A percentile compares a stretch with the other conserved stretches of the same genome.
Conservation (phyloP, 2,329 filamentous ascomycete genomes). For the Fusarium vanettenii region DNA sequence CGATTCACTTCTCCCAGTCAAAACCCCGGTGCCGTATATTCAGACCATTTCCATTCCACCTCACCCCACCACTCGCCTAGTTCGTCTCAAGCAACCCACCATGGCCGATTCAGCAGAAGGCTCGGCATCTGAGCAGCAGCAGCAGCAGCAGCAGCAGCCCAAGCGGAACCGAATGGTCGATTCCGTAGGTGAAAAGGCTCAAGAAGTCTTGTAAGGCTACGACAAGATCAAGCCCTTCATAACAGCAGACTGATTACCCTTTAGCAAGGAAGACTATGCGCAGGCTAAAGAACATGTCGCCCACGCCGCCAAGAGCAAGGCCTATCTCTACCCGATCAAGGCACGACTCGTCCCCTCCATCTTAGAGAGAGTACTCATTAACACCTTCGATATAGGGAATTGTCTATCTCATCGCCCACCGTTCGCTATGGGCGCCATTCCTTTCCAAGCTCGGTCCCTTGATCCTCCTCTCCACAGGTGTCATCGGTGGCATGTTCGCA, state of each 20-base stretch:
- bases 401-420: slow-evolving; percentile 68
- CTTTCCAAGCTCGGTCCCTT: slow-evolving; percentile 68
- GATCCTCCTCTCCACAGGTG: slow-evolving; percentile 75
- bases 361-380: not conserved
- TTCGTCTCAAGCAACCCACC: not conserved
- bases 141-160: slow-evolving; percentile 31
- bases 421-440: slow-evolving; percentile 69
- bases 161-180: slow-evolving; percentile 50
- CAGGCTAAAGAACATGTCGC: slow-evolving; percentile 72
- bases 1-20: not conserved
- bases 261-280: slow-evolving; percentile 76
- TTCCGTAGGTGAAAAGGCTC: slow-evolving; percentile 58
- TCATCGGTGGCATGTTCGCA: slow-evolving; percentile 85
- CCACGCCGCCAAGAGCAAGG: slow-evolving; percentile 78
- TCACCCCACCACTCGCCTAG: not conserved
- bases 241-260: slow-evolving; percentile 13
- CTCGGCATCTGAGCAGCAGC: slow-evolving; percentile 31
- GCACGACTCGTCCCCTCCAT: slow-evolving; percentile 46
- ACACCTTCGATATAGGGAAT: slow-evolving; percentile 60
- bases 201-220: slow-evolving; percentile 59
- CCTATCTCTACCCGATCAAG: slow-evolving; percentile 89
- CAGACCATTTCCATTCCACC: not conserved
- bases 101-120: slow-evolving; percentile 43
- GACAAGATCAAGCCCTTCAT: not conserved
- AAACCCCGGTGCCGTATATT: not conserved